Base-by-base conservation (phyloP, 352 stramenopile genomes). In the Globisporangium spinosum region DNA sequence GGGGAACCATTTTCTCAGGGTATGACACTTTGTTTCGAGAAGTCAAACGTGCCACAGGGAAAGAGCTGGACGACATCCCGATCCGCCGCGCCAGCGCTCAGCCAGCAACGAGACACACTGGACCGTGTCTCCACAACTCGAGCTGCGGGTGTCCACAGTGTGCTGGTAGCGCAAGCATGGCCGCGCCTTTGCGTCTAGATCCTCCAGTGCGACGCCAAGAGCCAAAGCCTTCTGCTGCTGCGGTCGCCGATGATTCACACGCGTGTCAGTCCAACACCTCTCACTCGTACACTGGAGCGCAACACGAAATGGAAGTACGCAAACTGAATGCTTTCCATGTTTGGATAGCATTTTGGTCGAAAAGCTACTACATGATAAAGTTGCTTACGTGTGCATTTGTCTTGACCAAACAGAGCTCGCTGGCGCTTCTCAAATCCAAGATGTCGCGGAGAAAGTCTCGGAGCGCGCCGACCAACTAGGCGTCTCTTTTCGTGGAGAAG, bases 1-100 rank as follows among this genome's bases (percentile, higher is more conserved):
- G 15, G 15, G 51, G 34, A 12, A 23, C 17, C 43, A 51, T 40
- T 53, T 12, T 74, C 66, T 72, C 63, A 94, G 85, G 92, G 67
- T 80, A 94, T 80, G 85, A 94, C 68, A 79, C 85, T 64, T 77
- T 94, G 71, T 90, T 88, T 62, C 80, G 79, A 72, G 85, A 92
- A 82, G 82, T 92, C n/a, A 94, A 92, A 70, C 80, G 80, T 25
- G 65, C 83, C 27, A 94, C 85, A 70, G 85, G 85, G 34, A 76
- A 82, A 65, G 79, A 82, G 29, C 77, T 94, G 25, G 77, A 89
- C 64, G 82, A 91, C 58, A 64, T 91, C 35, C 79, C 80, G 22
- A 91, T 91, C 61, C 69, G 63, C 27, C 62, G 56, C 53, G 56
- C 66, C 2, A 62, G 22, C 17, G 1, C 63, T 60, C 43, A 75